Evolutionary conservation across 2,329 filamentous ascomycete genomes (phyloP).

Genomic region (Botrytis paeoniae): DNA sequence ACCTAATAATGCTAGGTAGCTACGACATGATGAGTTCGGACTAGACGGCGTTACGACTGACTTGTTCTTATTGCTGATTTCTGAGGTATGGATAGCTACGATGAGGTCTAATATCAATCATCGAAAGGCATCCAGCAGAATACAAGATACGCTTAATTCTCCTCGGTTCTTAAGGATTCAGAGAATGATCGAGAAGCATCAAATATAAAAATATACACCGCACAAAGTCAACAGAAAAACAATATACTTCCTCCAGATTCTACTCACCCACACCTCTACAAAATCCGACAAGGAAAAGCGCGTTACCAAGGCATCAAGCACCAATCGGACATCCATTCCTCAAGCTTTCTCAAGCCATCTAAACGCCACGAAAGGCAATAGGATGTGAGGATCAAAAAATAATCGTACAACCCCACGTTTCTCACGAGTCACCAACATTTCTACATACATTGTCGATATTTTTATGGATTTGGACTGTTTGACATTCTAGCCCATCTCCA

Average conservation of each 20-base stretch:
- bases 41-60: neutral
- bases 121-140: neutral
- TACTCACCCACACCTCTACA: neutral
- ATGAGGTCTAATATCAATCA: neutral
- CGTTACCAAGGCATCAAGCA: neutral
- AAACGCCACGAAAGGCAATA: conserved; percentile 7
- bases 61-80: neutral
- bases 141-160: neutral
- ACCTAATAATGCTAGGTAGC: neutral
- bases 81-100: neutral
- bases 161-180: too few relatives aligned
- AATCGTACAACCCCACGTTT: neutral
- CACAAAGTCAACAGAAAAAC: neutral
- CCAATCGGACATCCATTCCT: neutral
- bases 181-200: neutral
- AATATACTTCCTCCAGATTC: neutral
- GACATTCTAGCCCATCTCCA: neutral
- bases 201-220: neutral
- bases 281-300: neutral
- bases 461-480: neutral
- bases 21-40: neutral
- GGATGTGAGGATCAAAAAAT: neutral
- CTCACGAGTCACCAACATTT: neutral
- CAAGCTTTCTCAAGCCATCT: neutral
- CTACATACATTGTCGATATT: neutral